Evolutionary conservation across 768 basidiomycete species (phyloP), one percentile per base, ranked within the genome.

Genomic region (Lentinula sp.): DNA sequence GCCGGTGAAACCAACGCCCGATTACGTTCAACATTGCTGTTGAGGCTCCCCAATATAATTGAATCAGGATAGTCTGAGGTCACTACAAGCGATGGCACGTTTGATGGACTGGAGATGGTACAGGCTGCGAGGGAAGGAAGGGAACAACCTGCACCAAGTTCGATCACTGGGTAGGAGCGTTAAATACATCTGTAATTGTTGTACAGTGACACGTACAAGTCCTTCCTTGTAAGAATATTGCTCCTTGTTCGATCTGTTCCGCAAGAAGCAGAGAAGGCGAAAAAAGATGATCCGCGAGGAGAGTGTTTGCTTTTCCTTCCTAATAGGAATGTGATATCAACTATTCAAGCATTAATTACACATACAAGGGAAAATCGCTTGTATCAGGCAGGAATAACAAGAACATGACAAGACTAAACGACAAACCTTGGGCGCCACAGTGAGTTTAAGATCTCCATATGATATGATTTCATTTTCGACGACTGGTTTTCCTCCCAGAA

Each of bases 221-320:
- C 60, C 71, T 73, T 12, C 73, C 72, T 3, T 64, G 63, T 2
- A 82, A 70, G 15, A 76, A 72, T 7, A 91, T 68, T 5, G 82
- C 66, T 0, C 79, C 77, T 59, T 79, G 70, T 70, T 91, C 87
- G 9, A 91, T 83, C 32, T 78, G 73, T 67, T 90, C 86, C 2
- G 85, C 85, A 16, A 91, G 76, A 59, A 85, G 79, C 7, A 91
- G 75, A 8, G 83, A 80, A 15, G 86, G 88, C 42, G 85, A 90
- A 69, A 90, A 90, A 3, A 90, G 75, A 63, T 87, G 86, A 70
- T 90, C 87, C 53, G 87, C 88, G 20, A 90, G 75, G 9, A 89
- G 76, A 13, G 86, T 87, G 62, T 84, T 88, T 33, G 87, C 85
- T 87, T 56, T 56, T 23, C 55, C 55, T 56, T 41, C 55, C 55